A percentile compares a stretch with the other conserved stretches of the same genome.
These are phyloP conservation scores for Coffea humblotiana DNA, from an alignment of 305 asterid species.

Conservation along the genomic window DNA sequence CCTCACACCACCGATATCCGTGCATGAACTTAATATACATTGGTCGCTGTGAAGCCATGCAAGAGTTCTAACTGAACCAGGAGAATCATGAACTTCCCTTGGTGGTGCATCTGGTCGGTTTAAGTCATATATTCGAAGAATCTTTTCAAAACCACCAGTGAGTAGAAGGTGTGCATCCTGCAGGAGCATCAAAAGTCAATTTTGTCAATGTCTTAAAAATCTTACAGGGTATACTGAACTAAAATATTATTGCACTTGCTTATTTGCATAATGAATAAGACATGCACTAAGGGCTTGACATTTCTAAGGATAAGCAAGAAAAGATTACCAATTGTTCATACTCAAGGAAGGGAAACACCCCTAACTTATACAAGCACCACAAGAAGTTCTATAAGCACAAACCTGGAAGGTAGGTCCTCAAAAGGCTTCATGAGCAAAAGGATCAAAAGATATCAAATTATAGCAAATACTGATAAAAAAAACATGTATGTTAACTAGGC, in stretches of 20 bases:
- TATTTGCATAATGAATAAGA: background rate
- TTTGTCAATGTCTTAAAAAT: slow-evolving; percentile 5
- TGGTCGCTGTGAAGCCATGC: slow-evolving; percentile 96
- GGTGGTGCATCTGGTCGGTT: slow-evolving; percentile 87
- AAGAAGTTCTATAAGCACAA: background rate
- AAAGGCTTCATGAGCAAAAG: no score
- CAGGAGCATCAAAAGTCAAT: slow-evolving; percentile 24
- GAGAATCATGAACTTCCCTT: slow-evolving; percentile 81
- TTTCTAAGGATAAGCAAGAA: background rate
- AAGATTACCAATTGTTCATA: background rate
- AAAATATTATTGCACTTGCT: background rate
- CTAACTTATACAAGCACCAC: background rate
- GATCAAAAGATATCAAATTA: background rate
- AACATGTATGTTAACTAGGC: no score
- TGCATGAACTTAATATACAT: slow-evolving; percentile 86
- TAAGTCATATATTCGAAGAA: slow-evolving; percentile 75
- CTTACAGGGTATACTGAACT: background rate
- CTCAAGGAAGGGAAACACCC: background rate
- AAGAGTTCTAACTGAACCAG: slow-evolving; percentile 82
- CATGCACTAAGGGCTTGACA: background rate
- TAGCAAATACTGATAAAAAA: no score
- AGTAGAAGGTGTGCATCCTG: slow-evolving; percentile 76
- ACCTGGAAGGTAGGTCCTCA: background rate
- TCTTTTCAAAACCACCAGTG: slow-evolving; percentile 89
- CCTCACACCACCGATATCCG: slow-evolving; percentile 94